Evolutionary conservation across 768 basidiomycete species (phyloP).

Genomic region (Boletellus sp.): DNA sequence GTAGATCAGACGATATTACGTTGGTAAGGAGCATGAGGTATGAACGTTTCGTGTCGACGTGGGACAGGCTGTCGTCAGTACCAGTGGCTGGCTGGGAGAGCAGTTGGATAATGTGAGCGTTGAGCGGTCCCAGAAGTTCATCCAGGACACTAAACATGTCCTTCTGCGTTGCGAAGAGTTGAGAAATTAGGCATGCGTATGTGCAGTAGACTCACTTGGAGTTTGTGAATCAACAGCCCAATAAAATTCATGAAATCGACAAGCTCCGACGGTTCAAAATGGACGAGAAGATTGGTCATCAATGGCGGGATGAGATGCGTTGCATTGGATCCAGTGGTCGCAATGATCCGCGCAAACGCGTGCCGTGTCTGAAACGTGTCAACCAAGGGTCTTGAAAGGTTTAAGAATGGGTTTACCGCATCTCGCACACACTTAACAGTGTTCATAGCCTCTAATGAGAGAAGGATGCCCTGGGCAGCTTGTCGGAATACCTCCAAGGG

Average conservation of each 20-base stretch:
- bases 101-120: constrained; percentile 72
- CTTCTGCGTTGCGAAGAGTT: constrained; percentile 41
- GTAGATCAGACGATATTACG: constrained; percentile 77
- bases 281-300: constrained; percentile 85
- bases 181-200: not conserved
- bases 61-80: constrained; percentile 81
- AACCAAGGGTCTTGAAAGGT: not conserved
- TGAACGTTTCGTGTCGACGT: constrained; percentile 80
- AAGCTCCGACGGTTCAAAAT: constrained; percentile 89
- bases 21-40: constrained; percentile 81
- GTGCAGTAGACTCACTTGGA: constrained; percentile 56
- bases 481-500: constrained; percentile 77
- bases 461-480: constrained; percentile 81
- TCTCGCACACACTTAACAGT: constrained; percentile 83
- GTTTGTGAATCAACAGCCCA: constrained; percentile 82
- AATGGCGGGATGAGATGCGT: constrained; percentile 85
- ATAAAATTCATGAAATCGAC: constrained; percentile 97
- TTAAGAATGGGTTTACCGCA: constrained; percentile 56
- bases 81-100: constrained; percentile 79
- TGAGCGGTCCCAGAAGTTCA: constrained; percentile 83
- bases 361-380: constrained; percentile 66
- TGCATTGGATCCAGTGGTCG: constrained; percentile 81
- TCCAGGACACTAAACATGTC: constrained; percentile 88
- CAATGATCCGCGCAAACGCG: constrained; percentile 90
- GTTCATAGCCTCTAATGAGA: constrained; percentile 87